Evolutionary conservation across 768 basidiomycete genomes (phyloP).

Genomic region (Suillus subluteus): DNA sequence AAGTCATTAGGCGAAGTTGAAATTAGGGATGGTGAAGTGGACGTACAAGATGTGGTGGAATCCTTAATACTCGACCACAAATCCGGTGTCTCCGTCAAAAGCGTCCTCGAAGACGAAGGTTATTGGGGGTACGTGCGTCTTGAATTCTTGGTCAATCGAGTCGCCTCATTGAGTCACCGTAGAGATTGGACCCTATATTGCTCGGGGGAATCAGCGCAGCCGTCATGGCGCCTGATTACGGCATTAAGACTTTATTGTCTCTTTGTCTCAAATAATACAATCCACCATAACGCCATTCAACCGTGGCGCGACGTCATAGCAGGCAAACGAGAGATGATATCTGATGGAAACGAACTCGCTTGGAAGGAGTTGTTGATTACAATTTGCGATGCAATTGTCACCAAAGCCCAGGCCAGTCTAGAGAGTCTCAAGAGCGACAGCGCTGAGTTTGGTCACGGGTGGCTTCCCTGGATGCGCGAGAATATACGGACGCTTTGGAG

Average conservation of each 20-base stretch:
- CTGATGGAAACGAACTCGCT: slow-evolving; percentile 49
- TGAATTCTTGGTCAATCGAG: slow-evolving; percentile 8
- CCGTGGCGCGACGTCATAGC: slow-evolving; percentile 59
- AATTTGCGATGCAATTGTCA: slow-evolving; percentile 43
- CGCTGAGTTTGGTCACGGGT: slow-evolving; percentile 12
- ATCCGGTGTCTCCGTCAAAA: slow-evolving; percentile 51
- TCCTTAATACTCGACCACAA: slow-evolving; percentile 48
- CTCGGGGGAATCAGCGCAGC: slow-evolving; percentile 61
- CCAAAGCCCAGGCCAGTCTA: slow-evolving; percentile 32
- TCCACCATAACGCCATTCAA: slow-evolving; percentile 37
- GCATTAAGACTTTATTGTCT: slow-evolving; percentile 70
- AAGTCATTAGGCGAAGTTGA: slow-evolving; percentile 29
- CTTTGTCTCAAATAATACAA: slow-evolving; percentile 33
- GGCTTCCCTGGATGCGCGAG: slow-evolving; percentile 39
- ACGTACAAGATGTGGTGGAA: slow-evolving; percentile 60
- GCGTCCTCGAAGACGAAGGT: slow-evolving; percentile 57
- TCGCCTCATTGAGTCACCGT: slow-evolving; percentile 5
- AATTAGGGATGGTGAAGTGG: slow-evolving; percentile 55
- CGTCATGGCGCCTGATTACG: slow-evolving; percentile 79
- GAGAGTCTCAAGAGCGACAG: slow-evolving; percentile 5
- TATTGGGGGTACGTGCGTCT: slow-evolving; percentile 79
- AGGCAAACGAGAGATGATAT: slow-evolving; percentile 49
- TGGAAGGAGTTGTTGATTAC: slow-evolving; percentile 46
- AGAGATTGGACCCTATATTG: slow-evolving; percentile 85
- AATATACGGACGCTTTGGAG: slow-evolving; percentile 58